Conservation (phyloP, 148 eudicot genomes). For the Fagopyrum esculentum region DNA sequence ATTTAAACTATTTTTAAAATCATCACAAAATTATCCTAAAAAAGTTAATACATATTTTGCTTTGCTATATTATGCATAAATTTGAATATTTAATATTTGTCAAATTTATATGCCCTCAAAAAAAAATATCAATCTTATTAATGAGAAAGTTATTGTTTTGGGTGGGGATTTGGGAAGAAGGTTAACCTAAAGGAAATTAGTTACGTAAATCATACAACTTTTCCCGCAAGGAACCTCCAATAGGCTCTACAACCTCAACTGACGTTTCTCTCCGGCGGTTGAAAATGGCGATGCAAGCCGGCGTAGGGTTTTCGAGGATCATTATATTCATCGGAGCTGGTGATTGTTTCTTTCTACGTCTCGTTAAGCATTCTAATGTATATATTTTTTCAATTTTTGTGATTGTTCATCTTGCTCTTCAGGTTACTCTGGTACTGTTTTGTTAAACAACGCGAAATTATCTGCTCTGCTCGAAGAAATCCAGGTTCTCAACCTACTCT, state of each 20-base stretch:
- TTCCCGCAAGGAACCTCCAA: neutral
- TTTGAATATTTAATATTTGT: too few species aligned
- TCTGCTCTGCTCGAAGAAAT: constrained; percentile 70
- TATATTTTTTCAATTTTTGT: neutral
- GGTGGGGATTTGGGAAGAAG: too few species aligned
- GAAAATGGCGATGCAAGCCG: constrained; percentile 60
- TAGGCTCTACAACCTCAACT: neutral
- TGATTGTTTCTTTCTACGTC: neutral
- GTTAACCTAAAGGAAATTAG: too few species aligned
- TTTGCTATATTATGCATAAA: too few species aligned
- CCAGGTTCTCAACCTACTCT: constrained; percentile 38
- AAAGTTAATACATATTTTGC: too few species aligned
- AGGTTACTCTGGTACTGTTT: constrained; percentile 76
- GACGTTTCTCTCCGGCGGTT: neutral
- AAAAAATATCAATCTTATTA: too few species aligned
- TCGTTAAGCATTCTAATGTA: neutral
- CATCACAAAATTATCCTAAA: too few species aligned
- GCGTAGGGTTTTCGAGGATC: constrained; percentile 54
- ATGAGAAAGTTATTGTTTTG: too few species aligned
- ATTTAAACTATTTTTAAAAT: too few species aligned
- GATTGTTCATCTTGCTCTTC: constrained; percentile 7
- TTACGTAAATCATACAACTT: neutral
- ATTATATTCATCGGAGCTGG: constrained; percentile 53
- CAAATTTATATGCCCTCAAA: too few species aligned
- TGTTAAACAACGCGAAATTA: constrained; percentile 57